Evolutionary conservation across 2,329 filamentous ascomycete species (phyloP).

Genomic region (Hirsutella minnesotensis): DNA sequence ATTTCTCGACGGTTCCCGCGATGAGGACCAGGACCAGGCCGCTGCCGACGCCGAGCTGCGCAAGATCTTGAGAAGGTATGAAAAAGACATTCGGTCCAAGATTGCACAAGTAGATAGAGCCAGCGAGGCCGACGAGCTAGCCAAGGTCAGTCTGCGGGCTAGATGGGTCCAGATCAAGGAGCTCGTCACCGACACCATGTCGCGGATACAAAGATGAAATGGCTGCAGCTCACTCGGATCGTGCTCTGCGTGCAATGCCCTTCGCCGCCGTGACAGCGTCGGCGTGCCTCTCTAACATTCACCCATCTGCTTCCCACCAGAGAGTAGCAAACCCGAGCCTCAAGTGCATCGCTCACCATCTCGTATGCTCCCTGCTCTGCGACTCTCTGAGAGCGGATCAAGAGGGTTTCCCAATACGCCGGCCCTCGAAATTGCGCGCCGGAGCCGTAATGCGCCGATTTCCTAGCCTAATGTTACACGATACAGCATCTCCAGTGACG

Average conservation of each 20-base stretch:
- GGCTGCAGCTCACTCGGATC: background rate
- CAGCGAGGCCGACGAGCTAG: conserved; percentile 11
- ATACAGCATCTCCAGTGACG: background rate
- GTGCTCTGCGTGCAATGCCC: too few species aligned
- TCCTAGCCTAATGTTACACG: conserved; percentile 5
- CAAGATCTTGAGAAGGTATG: conserved; percentile 25
- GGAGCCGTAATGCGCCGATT: conserved; percentile 1
- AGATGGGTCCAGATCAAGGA: conserved; percentile 16
- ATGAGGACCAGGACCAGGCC: conserved; percentile 32
- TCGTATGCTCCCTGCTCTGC: background rate
- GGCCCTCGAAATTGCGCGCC: conserved; percentile 2
- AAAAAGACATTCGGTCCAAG: conserved; percentile 16
- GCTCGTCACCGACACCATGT: conserved; percentile 9
- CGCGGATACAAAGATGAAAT: conserved; percentile 5
- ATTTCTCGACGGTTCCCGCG: conserved; percentile 31
- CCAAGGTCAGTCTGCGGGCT: conserved; percentile 4
- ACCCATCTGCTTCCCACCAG: too few species aligned
- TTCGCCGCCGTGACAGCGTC: too few species aligned
- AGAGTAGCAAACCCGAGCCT: too few species aligned
- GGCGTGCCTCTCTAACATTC: too few species aligned
- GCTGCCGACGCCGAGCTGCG: conserved; percentile 24
- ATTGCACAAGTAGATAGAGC: conserved; percentile 18
- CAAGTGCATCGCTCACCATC: too few species aligned
- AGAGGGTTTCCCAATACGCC: background rate
- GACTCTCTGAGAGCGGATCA: background rate